phyloP scores from a whole-genome alignment of 2,329 filamentous ascomycete species.

The Epichloe amarillans region DNA sequence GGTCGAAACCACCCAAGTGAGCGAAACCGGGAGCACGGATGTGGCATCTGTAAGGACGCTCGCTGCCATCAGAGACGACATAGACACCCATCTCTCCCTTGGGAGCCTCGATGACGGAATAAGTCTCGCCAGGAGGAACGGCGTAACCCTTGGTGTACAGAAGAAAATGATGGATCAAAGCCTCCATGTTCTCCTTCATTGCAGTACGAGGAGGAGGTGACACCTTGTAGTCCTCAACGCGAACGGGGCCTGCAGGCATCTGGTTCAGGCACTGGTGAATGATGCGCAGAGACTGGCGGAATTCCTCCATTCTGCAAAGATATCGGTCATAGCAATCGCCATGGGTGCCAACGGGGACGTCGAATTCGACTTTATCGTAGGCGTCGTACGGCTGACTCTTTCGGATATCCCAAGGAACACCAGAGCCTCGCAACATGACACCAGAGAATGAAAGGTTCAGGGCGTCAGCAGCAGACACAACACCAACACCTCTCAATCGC shows the following conservation, averaged over 20 bases:
- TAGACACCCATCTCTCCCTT: constrained; percentile 99
- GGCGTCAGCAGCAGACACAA: constrained; percentile 84
- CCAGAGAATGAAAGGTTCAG: constrained; percentile 94
- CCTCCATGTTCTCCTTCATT: constrained; percentile 99
- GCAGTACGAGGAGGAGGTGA: constrained; percentile 87
- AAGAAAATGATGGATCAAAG: constrained; percentile 96
- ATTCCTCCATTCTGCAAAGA: constrained; percentile 98
- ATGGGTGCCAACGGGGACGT: constrained; percentile 90
- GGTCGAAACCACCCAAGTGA: constrained; percentile 87
- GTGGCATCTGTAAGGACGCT: constrained; percentile 94
- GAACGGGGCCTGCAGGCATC: constrained; percentile 89
- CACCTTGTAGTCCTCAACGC: constrained; percentile 98
- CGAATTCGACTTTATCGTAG: constrained; percentile 95
- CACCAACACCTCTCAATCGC: constrained; percentile 79
- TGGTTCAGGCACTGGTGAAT: constrained; percentile 98
- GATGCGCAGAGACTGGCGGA: constrained; percentile 93
- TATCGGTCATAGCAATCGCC: constrained; percentile 99
- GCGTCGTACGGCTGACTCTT: constrained; percentile 97
- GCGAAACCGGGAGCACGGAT: constrained; percentile 95
- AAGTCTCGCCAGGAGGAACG: constrained; percentile 94
- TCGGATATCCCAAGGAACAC: constrained; percentile 90
- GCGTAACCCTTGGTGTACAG: constrained; percentile 98
- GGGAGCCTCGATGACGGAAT: constrained; percentile 95
- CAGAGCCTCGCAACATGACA: constrained; percentile 95
- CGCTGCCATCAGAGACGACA: constrained; percentile 87